Percentiles rank a stretch among this genome's conserved stretches.
Conservation (phyloP, 129 eudicot genomes). For the Oenanthe sinensis region DNA sequence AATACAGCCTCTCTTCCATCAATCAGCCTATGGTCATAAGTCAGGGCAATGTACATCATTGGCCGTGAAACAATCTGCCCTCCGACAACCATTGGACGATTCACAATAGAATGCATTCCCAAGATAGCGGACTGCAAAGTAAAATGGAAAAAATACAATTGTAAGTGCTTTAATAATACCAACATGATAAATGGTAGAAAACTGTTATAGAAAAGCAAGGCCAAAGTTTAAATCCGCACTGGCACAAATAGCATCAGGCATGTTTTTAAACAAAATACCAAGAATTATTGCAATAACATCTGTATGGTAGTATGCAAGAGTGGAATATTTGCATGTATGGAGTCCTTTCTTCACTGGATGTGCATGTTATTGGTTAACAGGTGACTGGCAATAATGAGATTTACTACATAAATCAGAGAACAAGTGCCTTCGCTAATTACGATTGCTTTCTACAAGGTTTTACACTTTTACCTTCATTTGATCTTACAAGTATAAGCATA, state of each 20-base stretch:
- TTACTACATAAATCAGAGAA: neutral
- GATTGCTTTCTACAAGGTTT: neutral
- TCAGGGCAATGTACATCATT: conserved; percentile 65
- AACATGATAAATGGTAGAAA: neutral
- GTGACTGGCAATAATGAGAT: neutral
- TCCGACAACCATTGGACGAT: conserved; percentile 63
- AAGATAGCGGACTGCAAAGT: conserved; percentile 55
- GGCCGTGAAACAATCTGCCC: conserved; percentile 49
- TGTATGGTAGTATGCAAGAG: neutral
- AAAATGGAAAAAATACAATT: neutral
- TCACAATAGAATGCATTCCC: conserved; percentile 69
- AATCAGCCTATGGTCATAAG: conserved; percentile 64
- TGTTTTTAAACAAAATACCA: neutral
- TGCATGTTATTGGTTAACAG: neutral
- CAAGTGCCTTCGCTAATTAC: neutral
- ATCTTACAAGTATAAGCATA: neutral
- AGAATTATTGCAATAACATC: neutral
- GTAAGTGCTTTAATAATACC: neutral
- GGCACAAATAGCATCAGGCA: neutral
- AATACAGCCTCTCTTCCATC: conserved; percentile 82
- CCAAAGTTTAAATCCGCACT: neutral
- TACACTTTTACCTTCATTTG: neutral
- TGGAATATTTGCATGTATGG: neutral
- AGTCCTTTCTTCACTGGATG: neutral
- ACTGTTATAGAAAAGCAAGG: neutral